Evolutionary conservation across 2,329 filamentous ascomycete species (phyloP), one percentile per base, ranked within the genome.

Genomic region (Ramichloridium luteum): DNA sequence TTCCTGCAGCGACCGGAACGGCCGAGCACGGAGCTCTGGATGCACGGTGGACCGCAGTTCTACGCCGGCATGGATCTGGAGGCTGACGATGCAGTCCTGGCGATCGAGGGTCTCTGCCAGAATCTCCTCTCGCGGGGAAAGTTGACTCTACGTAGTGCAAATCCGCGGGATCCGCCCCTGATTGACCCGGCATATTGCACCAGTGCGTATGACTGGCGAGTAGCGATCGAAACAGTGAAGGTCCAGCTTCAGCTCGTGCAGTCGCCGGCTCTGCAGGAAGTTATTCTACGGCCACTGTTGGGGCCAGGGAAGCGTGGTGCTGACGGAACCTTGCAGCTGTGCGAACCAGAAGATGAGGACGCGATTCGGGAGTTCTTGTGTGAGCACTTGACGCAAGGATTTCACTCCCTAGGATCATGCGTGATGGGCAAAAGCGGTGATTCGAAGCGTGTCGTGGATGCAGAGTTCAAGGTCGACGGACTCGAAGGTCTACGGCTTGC

Each of bases 361-460:
- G 33, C 33, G 14, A 35, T 35, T 13, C 33, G 22, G 6, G 11
- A 16, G 11, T 31, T 12, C 10, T 13, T 35, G 3, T 11, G 12
- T 22, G 22, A 31, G 9, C 25, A 27, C 16, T 15, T 35, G 6
- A 31, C 28, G 10, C 33, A 31, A 12, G 33, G 33, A 2, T 35
- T 35, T 14, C 33, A 35, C 17, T 18, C 28, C 8, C 31, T 35
- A 29, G 20, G 28, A 3, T 31, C 33, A 10, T 35, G 33, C 25
- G 23, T 31, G 3, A 35, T 35, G 33, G 28, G 33, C 2, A 27
- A 15, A 9, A 16, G 28, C 9, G 13, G 29, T 11, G 16, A 35
- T 16, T 11, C 12, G 17, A 12, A 35, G n/a, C 18, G 33, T 5
- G 35, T 37, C 5, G 67, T 74, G 5, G 67, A 73, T 45, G 54